phyloP scores from a whole-genome alignment of 768 basidiomycete genomes.

The Kwoniella shandongensis region DNA sequence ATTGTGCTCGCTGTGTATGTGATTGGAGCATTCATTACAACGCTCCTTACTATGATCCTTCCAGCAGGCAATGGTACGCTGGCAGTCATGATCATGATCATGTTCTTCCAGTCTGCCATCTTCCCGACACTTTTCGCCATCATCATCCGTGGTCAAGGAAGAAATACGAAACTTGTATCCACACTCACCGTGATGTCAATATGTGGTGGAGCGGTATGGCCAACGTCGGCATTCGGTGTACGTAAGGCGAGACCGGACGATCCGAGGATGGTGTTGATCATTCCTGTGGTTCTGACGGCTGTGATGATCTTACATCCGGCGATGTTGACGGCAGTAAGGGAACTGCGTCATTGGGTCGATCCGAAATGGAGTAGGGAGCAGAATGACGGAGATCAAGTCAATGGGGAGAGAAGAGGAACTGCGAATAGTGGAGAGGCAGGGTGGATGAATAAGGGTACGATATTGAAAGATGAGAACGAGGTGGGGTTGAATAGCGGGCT shows the following conservation, averaged over 20 bases:
- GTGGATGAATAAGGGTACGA: background rate
- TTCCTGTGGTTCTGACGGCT: constrained; percentile 17
- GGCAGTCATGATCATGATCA: constrained; percentile 34
- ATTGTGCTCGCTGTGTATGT: constrained; percentile 34
- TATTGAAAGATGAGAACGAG: background rate
- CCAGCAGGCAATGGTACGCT: constrained; percentile 19
- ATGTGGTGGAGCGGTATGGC: constrained; percentile 36
- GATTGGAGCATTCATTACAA: constrained; percentile 33
- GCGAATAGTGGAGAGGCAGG: constrained; percentile 3
- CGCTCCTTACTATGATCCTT: constrained; percentile 31
- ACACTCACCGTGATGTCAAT: constrained; percentile 39
- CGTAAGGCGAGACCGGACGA: constrained; percentile 14
- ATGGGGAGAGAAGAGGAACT: background rate
- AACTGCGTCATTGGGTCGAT: constrained; percentile 23
- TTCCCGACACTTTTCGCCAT: constrained; percentile 51
- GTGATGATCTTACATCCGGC: constrained; percentile 10
- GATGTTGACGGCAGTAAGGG: background rate
- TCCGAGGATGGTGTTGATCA: constrained; percentile 11
- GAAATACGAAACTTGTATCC: constrained; percentile 41
- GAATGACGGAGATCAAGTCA: background rate
- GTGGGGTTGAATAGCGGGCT: background rate
- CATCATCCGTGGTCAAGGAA: constrained; percentile 40
- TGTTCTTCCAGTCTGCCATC: constrained; percentile 47
- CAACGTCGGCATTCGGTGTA: constrained; percentile 37
- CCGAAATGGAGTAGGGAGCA: constrained; percentile 15